Evolutionary conservation across 306 rosid species (phyloP), one percentile per base, ranked within the genome.

Genomic region (Alnus glutinosa): DNA sequence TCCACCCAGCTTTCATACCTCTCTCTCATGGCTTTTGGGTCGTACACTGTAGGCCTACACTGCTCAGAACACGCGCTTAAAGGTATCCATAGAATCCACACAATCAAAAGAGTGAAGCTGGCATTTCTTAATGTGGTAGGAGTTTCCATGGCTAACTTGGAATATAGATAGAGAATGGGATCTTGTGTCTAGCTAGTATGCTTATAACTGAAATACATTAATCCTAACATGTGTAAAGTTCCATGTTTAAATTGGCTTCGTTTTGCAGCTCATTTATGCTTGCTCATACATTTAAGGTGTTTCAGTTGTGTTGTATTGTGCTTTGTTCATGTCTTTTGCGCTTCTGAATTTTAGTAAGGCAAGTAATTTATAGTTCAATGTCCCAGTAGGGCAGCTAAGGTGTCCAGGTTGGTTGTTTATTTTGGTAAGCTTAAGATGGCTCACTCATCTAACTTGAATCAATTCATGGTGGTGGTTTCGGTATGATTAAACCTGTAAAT

Each of bases 1-100:
- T 36, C 72, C 47, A 85, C 62, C 97, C 96, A 89, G 48, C 75
- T 83, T 72, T 87, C 85, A 70, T 85, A 89, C 82, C 93, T 89
- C 62, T 81, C 72, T 78, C 44, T 86, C 87, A 84, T 68, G 69
- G 80, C 80, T 37, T 28, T 4, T 12, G 69, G 55, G 34, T 80
- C 75, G 54, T 63, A 36, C 58, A 64, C 79, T 68, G 1, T 68
- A 8, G 72, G 80, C 75, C 36, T 81, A 52, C 42, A 71, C 76
- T 2, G 54, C 73, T 48, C 71, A 37, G 80, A 80, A 75, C 64
- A 54, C 14, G 78, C 86, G 78, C 46, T 71, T 54, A 82, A 78
- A 58, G 84, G 71, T 59, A 81, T 83, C 79, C 85, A 81, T 52
- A 87, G 32, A 75, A 77, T 77, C 84, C 82, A 78, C 36, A 79